Percentiles rank a stretch among this genome's conserved stretches.
Conservation (phyloP, 805 yeast genomes). For the Metahyphopichia silvanorum region DNA sequence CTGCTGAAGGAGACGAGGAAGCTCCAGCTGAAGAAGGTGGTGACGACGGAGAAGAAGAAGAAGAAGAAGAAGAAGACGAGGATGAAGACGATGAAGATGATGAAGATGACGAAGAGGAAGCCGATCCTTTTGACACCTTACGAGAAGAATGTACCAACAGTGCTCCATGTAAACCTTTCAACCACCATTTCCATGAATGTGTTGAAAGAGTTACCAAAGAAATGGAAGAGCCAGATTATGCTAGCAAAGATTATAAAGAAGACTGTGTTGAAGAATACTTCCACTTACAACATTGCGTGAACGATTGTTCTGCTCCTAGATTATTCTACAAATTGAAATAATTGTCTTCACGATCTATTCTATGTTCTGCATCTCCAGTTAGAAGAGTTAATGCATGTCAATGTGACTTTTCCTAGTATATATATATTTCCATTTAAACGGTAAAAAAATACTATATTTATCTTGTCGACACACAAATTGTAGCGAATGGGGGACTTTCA, state of each 20-base stretch:
- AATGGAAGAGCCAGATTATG: slow-evolving; percentile 82
- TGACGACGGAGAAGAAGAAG: slow-evolving; percentile 35
- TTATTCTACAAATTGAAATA: slow-evolving; percentile 83
- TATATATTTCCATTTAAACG: too few relatives aligned
- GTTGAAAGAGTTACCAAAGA: slow-evolving; percentile 90
- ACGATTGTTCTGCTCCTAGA: slow-evolving; percentile 89
- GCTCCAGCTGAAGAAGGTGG: slow-evolving; percentile 22
- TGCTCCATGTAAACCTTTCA: slow-evolving; percentile 63
- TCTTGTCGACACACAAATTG: too few relatives aligned
- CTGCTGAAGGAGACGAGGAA: slow-evolving; percentile 17
- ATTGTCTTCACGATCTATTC: too few relatives aligned
- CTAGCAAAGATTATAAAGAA: slow-evolving; percentile 77
- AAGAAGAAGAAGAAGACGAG: slow-evolving; percentile 48
- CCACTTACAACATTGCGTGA: slow-evolving; percentile 92
- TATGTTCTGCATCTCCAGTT: too few relatives aligned
- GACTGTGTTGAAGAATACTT: slow-evolving; percentile 98
- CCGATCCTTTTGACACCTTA: slow-evolving; percentile 36
- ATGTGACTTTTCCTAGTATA: background rate
- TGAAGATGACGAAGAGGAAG: slow-evolving; percentile 66
- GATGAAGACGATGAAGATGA: slow-evolving; percentile 63
- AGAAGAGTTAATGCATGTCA: too few relatives aligned
- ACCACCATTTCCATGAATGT: slow-evolving; percentile 93
- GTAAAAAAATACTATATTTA: too few relatives aligned
- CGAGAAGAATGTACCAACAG: slow-evolving; percentile 64
- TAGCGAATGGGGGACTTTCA: too few relatives aligned